phyloP scores from a whole-genome alignment of 2,329 filamentous ascomycete genomes.

The Ilyonectria sp. region DNA sequence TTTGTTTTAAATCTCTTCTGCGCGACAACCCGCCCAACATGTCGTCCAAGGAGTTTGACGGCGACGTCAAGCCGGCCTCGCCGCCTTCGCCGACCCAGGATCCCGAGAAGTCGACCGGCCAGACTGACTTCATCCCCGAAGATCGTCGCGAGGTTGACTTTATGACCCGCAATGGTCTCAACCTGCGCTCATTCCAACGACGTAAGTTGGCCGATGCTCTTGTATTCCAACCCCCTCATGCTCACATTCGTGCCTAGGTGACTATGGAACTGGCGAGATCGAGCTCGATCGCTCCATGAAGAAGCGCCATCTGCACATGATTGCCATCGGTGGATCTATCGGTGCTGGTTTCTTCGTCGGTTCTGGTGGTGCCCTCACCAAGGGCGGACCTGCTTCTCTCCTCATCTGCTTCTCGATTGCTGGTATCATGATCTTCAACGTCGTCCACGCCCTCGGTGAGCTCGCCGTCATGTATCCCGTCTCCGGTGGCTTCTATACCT shows the following conservation, averaged over 20 bases:
- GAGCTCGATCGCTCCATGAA: constrained; percentile 66
- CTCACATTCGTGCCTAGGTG: constrained; percentile 38
- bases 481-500: constrained; percentile 75
- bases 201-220: constrained; percentile 34
- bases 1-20: background rate
- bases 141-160: constrained; percentile 46
- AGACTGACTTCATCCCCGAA: constrained; percentile 30
- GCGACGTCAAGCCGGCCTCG: constrained; percentile 32
- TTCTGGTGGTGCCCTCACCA: constrained; percentile 67
- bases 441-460: constrained; percentile 73
- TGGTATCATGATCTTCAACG: constrained; percentile 74
- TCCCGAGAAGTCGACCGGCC: constrained; percentile 32
- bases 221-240: background rate
- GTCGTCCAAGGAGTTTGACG: constrained; percentile 43
- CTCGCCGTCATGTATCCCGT: constrained; percentile 74
- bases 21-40: constrained; percentile 19
- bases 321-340: constrained; percentile 74
- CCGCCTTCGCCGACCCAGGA: constrained; percentile 33
- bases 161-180: constrained; percentile 49
- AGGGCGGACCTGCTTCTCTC: constrained; percentile 64
- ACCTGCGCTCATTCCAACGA: constrained; percentile 42
- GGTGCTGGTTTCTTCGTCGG: constrained; percentile 76
- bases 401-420: constrained; percentile 69
- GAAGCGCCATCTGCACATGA: constrained; percentile 74
- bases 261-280: constrained; percentile 45